Base-by-base conservation (phyloP, 2,329 filamentous ascomycete genomes). In the Aspergillus transmontanensis region DNA sequence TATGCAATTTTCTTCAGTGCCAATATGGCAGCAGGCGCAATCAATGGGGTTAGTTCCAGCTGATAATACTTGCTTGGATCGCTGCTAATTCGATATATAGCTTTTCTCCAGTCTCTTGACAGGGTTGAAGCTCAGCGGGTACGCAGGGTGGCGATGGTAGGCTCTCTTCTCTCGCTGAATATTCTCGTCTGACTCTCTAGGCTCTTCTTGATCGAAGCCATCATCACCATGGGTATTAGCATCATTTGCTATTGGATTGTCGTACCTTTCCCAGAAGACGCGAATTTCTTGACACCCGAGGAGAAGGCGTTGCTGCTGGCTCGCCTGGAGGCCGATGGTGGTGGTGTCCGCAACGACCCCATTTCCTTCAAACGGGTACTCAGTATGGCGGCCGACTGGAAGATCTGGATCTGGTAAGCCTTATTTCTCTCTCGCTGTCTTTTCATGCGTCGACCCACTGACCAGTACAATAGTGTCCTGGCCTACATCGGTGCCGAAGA, bases 391-490 rank as follows among this genome's bases (percentile, higher is more conserved):
- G 30, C 53, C 2, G 66, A 68, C 54, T 65, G 62, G 58, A 68
- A 68, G 60, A 66, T 68, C 23, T 68, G 61, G 45, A 63, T 68
- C 28, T 63, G 64, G 61, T 59, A 75, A 41, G 75, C 73, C 11
- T 3, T 0, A 4, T 21, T 56, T 1, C 1, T 10, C 16, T 51
- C 26, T 14, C 4, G 10, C 43, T 23, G 1, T 46, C 4, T 6
- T 19, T 48, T 21, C 21, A 48, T 6, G 21, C 9, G 2, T 48
- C 23, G 12, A 28, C 23, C 12, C 16, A 7, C 45, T 48, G 6
- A 48, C 9, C 6, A 4, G 50, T 9, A 30, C 48, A n/a, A 32
- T 41, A 70, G 68, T 45, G 64, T 72, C 32, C n/a, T 73, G 26
- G 61, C 53, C 32, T 66, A 68, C 45, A 56, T 66, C 16, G 66